Evolutionary conservation across 78 protist genomes (phyloP), one percentile per base, ranked within the genome.

Genomic region (Dictyostelium citrinum): DNA sequence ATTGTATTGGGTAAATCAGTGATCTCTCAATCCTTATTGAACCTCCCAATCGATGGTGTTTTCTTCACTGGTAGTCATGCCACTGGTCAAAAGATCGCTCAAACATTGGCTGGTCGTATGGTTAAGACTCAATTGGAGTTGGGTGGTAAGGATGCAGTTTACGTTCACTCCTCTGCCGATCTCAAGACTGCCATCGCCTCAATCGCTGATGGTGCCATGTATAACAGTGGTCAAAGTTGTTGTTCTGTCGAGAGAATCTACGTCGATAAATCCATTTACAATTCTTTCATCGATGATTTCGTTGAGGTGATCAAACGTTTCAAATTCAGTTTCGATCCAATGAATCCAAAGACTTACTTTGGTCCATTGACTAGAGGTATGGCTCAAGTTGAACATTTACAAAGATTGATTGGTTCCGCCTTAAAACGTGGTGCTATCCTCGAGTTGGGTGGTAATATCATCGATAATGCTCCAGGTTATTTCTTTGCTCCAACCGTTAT

Each of bases 231-330:
- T 49, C 95, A 91, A 71, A 29, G 82, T n/a, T 91, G 95, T 58
- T 91, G 95, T 46, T 91, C 95, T 1, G 95, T 91, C 10, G 95
- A 91, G n/a, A 80, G 95, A 46, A 91, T 91, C 61, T 91, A 91
- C 81, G 95, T 91, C 41, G 82, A 91, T 60, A 51, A 82, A 27
- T 83, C 84, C 64, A 80, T 91, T 60, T 76, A 91, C 79, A 78
- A 82, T 14, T 0, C 58, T 17, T 91, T 91, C 16, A 78, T 76
- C 9, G 49, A 76, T 29, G 82, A 80, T 22, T 43, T 91, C n/a
- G 84, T 76, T 33, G 33, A 83, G 12, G 90, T 49, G 1, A 20
- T 91, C 43, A 60, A 77, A 45, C 45, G 61, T n/a, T 91, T 81
- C 41, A 74, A 49, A 60, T 39, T 91, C 41, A 71, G 85, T n/a